phyloP scores from a whole-genome alignment of 768 basidiomycete species.

The Paxillus involutus region DNA sequence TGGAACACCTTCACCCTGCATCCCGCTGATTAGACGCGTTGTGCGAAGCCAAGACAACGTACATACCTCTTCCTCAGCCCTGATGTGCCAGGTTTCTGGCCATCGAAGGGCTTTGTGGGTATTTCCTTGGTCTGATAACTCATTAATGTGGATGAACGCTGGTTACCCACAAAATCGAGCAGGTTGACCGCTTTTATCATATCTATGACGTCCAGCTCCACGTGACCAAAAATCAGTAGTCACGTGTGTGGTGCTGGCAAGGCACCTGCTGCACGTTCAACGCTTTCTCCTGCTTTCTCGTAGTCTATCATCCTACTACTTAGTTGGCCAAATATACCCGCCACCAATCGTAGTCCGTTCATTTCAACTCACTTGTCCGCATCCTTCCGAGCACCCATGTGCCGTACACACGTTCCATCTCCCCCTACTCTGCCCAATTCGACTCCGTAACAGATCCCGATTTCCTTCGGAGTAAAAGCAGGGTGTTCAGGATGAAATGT shows the following conservation, averaged over 20 bases:
- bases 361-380: no score
- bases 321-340: no score
- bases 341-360: no score
- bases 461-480: no score
- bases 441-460: no score
- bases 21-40: slow-evolving; percentile 20
- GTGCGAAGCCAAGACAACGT: slow-evolving; percentile 6
- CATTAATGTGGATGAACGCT: slow-evolving; percentile 32
- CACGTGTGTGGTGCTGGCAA: neutral
- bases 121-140: slow-evolving; percentile 60
- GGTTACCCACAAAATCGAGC: neutral
- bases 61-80: slow-evolving; percentile 90
- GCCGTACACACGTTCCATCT: no score
- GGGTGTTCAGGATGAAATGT: neutral
- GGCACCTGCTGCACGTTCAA: no score
- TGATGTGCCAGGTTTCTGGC: slow-evolving; percentile 97
- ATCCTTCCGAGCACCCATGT: no score
- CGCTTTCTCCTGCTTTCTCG: no score
- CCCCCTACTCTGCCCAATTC: no score
- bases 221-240: slow-evolving; percentile 17
- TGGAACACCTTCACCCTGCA: slow-evolving; percentile 96
- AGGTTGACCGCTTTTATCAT: slow-evolving; percentile 15
- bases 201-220: slow-evolving; percentile 12
- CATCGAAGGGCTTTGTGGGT: slow-evolving; percentile 82
- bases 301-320: no score